These are phyloP conservation scores for Ogataea naganishii DNA, from an alignment of 805 yeast species.

Conservation along the genomic window DNA sequence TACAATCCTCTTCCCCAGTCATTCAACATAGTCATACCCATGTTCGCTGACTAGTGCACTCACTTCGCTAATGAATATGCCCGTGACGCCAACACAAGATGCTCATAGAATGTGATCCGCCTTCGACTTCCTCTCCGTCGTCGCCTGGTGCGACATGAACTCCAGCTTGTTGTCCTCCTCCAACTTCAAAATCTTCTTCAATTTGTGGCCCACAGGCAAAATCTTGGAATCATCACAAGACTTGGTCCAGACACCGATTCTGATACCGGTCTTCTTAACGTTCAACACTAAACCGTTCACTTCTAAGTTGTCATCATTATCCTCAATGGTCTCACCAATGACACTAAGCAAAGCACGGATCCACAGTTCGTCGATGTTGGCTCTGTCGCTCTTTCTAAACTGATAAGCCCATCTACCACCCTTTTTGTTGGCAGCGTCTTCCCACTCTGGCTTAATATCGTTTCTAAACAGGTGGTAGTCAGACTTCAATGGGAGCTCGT, in stretches of 20 bases:
- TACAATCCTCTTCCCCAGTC: too few relatives aligned
- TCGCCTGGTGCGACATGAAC: constrained; percentile 60
- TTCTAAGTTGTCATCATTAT: constrained; percentile 67
- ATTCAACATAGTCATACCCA: too few relatives aligned
- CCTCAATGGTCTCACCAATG: constrained; percentile 91
- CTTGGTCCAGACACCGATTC: constrained; percentile 91
- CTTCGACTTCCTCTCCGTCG: too few relatives aligned
- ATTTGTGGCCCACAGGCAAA: constrained; percentile 72
- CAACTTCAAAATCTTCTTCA: constrained; percentile 77
- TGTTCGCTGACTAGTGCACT: too few relatives aligned
- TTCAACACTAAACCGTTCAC: constrained; percentile 92
- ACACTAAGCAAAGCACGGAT: constrained; percentile 79
- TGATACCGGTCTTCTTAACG: constrained; percentile 72
- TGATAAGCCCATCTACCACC: constrained; percentile 95
- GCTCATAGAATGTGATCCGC: too few relatives aligned
- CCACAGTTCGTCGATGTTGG: constrained; percentile 84
- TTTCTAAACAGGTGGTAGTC: constrained; percentile 94
- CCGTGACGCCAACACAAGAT: too few relatives aligned
- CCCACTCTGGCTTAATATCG: constrained; percentile 98
- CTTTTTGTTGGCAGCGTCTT: constrained; percentile 73
- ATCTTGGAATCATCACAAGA: constrained; percentile 57
- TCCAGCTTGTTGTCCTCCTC: constrained; percentile 70
- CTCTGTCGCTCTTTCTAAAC: constrained; percentile 40
- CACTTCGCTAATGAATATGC: too few relatives aligned
- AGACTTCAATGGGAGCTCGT: constrained; percentile 82